Evolutionary conservation across 306 rosid species (phyloP), one percentile per base, ranked within the genome.

Genomic region (Trichosanthes truncata): DNA sequence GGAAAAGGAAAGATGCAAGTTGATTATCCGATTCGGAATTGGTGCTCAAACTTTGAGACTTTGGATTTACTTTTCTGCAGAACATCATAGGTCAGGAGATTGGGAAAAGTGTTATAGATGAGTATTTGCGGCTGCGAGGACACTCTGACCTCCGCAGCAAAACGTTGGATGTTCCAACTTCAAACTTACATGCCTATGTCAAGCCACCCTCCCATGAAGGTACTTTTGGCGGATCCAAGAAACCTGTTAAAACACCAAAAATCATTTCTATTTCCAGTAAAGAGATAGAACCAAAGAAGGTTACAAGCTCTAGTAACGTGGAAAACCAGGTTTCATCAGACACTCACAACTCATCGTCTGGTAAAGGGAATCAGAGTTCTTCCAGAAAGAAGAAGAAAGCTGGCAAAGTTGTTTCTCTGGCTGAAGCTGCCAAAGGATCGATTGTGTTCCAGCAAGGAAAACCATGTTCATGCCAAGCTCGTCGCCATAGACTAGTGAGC

Each of bases 391-490:
- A 93, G 94, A 93, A 91, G 84, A n/a, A n/a, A n/a, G 82, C 91
- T 38, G 93, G 89, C 80, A 95, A 86, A 91, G 89, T 79, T 77
- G 80, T 93, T 81, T 89, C 93, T 10, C 93, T 93, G 80, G 96
- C 97, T 31, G 94, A 95, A 88, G 99, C 92, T 21, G 93, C 97
- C 77, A 95, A 91, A 78, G 97, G 97, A 66, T 91, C 97, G 7
- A 86, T 95, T 79, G 93, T 95, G 35, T 95, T 90, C 88, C 92
- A 90, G 88, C 97, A 91, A 84, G 97, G 99, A 78, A 88, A 88
- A 74, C 97, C 97, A 4, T 95, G 99, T 85, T 77, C 84, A 11
- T 95, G 97, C 82, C 97, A 95, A 84, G 99, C 99, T 13, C 93
- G 96, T 63, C 86, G 85, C 48, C 97, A 95, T 77, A 78, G 81